Evolutionary conservation across 2,329 filamentous ascomycete species (phyloP).

Genomic region (Exophiala sideris): DNA sequence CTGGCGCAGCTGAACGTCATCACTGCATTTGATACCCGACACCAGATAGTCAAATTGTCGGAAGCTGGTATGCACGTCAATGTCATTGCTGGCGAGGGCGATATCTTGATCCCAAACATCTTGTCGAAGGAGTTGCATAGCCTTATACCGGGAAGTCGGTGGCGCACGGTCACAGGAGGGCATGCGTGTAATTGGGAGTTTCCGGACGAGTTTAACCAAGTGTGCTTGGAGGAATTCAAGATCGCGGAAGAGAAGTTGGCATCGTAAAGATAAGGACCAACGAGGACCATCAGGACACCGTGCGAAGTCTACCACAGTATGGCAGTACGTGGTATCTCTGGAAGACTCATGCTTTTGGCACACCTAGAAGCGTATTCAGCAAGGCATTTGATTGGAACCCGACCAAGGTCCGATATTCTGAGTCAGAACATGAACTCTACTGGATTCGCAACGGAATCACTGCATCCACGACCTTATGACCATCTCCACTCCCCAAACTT

Average conservation of each 20-base stretch:
- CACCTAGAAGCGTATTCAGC: too few relatives aligned
- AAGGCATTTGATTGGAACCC: too few relatives aligned
- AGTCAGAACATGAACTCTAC: too few relatives aligned
- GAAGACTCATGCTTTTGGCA: too few relatives aligned
- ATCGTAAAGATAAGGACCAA: not conserved
- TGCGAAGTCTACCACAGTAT: too few relatives aligned
- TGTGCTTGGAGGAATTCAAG: slow-evolving; percentile 5
- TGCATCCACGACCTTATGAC: too few relatives aligned
- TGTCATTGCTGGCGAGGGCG: slow-evolving; percentile 11
- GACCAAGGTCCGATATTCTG: too few relatives aligned
- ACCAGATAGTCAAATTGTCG: not conserved
- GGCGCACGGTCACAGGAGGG: slow-evolving; percentile 5
- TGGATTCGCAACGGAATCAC: too few relatives aligned
- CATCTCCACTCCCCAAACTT: too few relatives aligned
- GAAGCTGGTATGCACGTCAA: not conserved
- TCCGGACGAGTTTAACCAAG: slow-evolving; percentile 13
- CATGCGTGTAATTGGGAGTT: slow-evolving; percentile 17
- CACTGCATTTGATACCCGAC: slow-evolving; percentile 9
- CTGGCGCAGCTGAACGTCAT: slow-evolving; percentile 20
- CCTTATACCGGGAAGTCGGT: slow-evolving; percentile 4
- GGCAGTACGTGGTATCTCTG: too few relatives aligned
- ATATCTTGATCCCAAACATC: slow-evolving; percentile 14
- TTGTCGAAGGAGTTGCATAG: slow-evolving; percentile 12
- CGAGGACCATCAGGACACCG: too few relatives aligned
- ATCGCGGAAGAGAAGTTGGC: not conserved